phyloP scores from a whole-genome alignment of 371 early-diverging fungal genomes.

The Zancudomyces culisetae region DNA sequence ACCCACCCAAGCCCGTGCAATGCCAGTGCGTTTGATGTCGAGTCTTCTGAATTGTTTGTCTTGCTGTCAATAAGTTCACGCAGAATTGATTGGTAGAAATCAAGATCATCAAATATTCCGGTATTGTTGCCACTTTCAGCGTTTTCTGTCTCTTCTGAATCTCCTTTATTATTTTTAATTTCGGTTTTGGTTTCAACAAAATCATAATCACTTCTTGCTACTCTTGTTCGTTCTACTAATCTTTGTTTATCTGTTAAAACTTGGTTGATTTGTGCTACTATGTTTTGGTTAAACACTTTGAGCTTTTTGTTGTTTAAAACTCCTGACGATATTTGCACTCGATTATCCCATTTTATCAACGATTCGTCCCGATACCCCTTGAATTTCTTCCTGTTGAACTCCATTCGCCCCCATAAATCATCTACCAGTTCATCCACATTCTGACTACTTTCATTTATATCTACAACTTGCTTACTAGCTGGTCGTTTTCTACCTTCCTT shows the following conservation, averaged over 20 bases:
- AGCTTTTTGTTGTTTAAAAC: slow-evolving; percentile 63
- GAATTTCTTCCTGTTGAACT: too few relatives aligned
- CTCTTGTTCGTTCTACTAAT: slow-evolving; percentile 64
- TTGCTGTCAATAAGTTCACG: slow-evolving; percentile 83
- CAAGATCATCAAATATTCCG: slow-evolving; percentile 87
- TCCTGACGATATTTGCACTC: slow-evolving; percentile 58
- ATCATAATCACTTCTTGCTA: slow-evolving; percentile 48
- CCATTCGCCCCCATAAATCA: too few relatives aligned
- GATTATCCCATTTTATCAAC: slow-evolving; percentile 83
- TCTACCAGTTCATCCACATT: background rate
- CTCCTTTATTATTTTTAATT: too few relatives aligned
- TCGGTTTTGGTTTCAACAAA: slow-evolving; percentile 13
- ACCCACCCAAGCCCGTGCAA: slow-evolving; percentile 61
- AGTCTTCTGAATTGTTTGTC: slow-evolving; percentile 44
- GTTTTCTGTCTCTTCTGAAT: slow-evolving; percentile 7
- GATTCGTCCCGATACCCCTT: slow-evolving; percentile 58
- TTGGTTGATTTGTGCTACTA: slow-evolving; percentile 57
- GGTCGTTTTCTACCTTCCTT: too few relatives aligned
- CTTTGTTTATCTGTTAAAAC: slow-evolving; percentile 50
- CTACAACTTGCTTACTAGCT: too few relatives aligned
- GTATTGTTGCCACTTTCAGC: slow-evolving; percentile 37
- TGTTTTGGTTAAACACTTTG: slow-evolving; percentile 79
- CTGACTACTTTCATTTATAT: too few relatives aligned
- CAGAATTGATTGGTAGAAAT: slow-evolving; percentile 81
- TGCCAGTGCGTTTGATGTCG: slow-evolving; percentile 46